Base-by-base conservation (phyloP, 2,329 filamentous ascomycete genomes). In the Paecilomyces niveus region DNA sequence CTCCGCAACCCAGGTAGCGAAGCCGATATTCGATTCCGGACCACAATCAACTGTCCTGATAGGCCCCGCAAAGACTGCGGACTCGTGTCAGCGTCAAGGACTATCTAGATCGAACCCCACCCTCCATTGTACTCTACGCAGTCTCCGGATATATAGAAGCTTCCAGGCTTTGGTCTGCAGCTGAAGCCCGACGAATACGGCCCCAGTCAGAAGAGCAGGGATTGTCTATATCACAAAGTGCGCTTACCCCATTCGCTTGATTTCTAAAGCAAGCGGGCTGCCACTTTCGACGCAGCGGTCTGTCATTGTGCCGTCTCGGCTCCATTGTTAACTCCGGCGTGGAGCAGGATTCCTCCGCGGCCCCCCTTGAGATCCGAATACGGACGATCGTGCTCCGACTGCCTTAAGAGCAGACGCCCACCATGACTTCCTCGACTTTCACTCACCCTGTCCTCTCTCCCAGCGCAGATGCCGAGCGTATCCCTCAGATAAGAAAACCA, bases 401-500 rank as follows among this genome's bases (percentile, higher is more conserved):
- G 26, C 24, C 11, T 24, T 24, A 52, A 52, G 13, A 10, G 18
- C 53, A 8, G 10, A 29, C 50, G 35, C 24, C 49, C 29, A 18
- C 32, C 13, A 61, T 62, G 61, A 22, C 56, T n/a, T 18, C 53
- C 11, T 55, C 61, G 10, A 51, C 52, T 18, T 62, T 57, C 45
- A 58, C 61, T 10, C 61, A 62, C 50, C 61, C 59, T 1, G 56
- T 45, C 24, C 59, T 59, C 31, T 62, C 61, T 13, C 59, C 59
- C 57, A 64, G 57, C 39, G 50, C 21, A 52, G 45, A 53, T 33
- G 29, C 53, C 33, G 51, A 63, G 54, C 57, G 29, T 29, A 61
- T 56, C 53, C 55, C 56, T 13, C 57, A 63, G 58, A 56, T 56
- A 54, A 56, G 53, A 45, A 60, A 54, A 51, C 54, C 58, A 22